Percentiles rank a stretch among this genome's conserved stretches.
Conservation (phyloP, 2,329 filamentous ascomycete species). For the Pezicula carpinea region DNA sequence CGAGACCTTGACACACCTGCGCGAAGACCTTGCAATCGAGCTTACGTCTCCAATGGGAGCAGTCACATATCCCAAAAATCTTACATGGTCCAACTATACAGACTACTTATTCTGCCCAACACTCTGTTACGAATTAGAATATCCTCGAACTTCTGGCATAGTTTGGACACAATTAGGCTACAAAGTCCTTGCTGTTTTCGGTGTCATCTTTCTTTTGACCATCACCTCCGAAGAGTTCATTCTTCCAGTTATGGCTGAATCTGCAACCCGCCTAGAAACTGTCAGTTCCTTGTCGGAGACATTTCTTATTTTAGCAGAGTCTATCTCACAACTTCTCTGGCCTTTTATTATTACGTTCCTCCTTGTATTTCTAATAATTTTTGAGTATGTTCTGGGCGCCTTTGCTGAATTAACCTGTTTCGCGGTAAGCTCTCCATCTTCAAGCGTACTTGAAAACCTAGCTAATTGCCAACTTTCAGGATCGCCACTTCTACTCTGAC, state of each 20-base stretch:
- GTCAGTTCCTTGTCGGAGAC: conserved; percentile 51
- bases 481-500: conserved; percentile 85
- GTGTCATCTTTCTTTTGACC: conserved; percentile 92
- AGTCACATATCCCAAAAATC: conserved; percentile 84
- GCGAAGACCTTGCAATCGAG: conserved; percentile 84
- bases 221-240: conserved; percentile 94
- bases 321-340: conserved; percentile 86
- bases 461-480: conserved; percentile 29
- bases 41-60: conserved; percentile 86
- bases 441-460: neutral
- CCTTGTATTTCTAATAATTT: conserved; percentile 95
- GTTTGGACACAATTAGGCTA: conserved; percentile 77
- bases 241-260: conserved; percentile 78
- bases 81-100: conserved; percentile 74
- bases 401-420: conserved; percentile 83
- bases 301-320: conserved; percentile 78
- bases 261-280: conserved; percentile 47
- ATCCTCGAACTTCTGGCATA: conserved; percentile 72
- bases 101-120: conserved; percentile 93
- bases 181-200: conserved; percentile 87
- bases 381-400: conserved; percentile 91
- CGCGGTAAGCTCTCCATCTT: conserved; percentile 8
- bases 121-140: conserved; percentile 95
- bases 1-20: conserved; percentile 59
- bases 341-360: conserved; percentile 96